Percentiles rank a stretch among this genome's conserved stretches.
These are phyloP conservation scores for Metschnikowia arizonensis DNA, from an alignment of 805 yeast genomes.

Conservation along the genomic window DNA sequence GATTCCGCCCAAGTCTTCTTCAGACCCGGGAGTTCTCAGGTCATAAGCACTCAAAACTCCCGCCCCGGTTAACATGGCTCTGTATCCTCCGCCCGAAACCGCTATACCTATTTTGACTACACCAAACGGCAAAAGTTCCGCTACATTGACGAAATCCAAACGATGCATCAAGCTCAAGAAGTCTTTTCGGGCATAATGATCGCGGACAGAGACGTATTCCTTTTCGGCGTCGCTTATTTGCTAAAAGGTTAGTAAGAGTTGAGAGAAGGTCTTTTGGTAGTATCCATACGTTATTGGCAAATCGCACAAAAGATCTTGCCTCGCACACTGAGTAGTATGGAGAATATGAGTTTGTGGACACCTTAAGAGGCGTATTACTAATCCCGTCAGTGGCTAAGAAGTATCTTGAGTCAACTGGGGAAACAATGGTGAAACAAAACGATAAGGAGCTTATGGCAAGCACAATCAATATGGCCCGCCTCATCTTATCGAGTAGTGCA, in stretches of 20 bases:
- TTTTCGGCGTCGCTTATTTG: slow-evolving; percentile 17
- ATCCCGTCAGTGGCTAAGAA: background rate
- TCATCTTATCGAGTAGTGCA: background rate
- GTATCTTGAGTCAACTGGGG: background rate
- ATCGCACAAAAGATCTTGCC: slow-evolving; percentile 9
- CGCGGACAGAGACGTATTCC: slow-evolving; percentile 28
- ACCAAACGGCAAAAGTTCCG: background rate
- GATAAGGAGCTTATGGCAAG: background rate
- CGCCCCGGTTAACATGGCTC: slow-evolving; percentile 58
- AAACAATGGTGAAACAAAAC: background rate
- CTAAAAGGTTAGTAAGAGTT: slow-evolving; percentile 6
- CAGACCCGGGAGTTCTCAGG: slow-evolving; percentile 34
- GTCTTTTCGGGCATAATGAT: slow-evolving; percentile 25
- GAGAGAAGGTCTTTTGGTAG: background rate
- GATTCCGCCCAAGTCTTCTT: slow-evolving; percentile 44
- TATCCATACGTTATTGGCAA: slow-evolving; percentile 13
- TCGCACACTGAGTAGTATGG: slow-evolving; percentile 14
- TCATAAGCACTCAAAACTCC: slow-evolving; percentile 55
- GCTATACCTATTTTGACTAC: slow-evolving; percentile 37
- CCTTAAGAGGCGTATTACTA: background rate
- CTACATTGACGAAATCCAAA: background rate
- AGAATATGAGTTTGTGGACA: slow-evolving; percentile 10
- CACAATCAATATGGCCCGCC: background rate
- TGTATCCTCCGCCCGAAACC: slow-evolving; percentile 51
- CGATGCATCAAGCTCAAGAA: slow-evolving; percentile 26